Base-by-base conservation (phyloP, 2,329 filamentous ascomycete genomes). In the Phoma sp. region DNA sequence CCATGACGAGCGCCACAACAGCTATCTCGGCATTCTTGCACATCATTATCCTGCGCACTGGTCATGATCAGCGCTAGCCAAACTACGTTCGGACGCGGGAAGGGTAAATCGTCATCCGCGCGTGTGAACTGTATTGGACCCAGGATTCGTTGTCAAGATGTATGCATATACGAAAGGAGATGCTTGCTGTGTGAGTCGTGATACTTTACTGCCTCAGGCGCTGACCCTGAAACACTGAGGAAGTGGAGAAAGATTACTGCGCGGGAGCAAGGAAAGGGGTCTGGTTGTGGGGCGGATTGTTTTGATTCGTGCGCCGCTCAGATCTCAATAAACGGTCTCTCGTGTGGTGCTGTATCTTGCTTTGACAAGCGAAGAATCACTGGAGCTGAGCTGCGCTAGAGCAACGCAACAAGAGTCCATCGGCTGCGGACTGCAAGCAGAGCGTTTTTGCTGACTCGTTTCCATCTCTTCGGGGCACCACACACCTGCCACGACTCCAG, bases 291-390 rank as follows among this genome's bases (percentile, higher is more conserved):
- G 67, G 65, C 66, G 46, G 37, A 61, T 33, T 55, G 66, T 69
- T 71, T 63, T 64, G 69, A 71, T 73, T 71, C 64, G 66, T 52
- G 63, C 57, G 57, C 25, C 57, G 56, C 58, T 67, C 59, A 69
- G 69, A 72, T 72, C 69, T 69, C 33, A 59, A 47, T 56, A 50
- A 60, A 73, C 68, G 69, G 66, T 67, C 62, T 61, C 58, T 56
- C 59, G 59, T 47, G 52, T 66, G 59, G 58, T 66, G 67, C 68
- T 65, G 65, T 61, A 71, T 69, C 65, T 68, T 63, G 63, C 62
- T 58, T 59, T 22, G 49, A 37, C 41, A 55, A 42, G 41, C 46
- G 40, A 40, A 49, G 40, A 39, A 41, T 6, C 30, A 52, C 41
- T 47, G 45, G 41, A 29, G 38, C 38, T 47, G 40, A 54, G 36